Conservation (phyloP, 352 stramenopile genomes). For the Phytopythium mirpurense region DNA sequence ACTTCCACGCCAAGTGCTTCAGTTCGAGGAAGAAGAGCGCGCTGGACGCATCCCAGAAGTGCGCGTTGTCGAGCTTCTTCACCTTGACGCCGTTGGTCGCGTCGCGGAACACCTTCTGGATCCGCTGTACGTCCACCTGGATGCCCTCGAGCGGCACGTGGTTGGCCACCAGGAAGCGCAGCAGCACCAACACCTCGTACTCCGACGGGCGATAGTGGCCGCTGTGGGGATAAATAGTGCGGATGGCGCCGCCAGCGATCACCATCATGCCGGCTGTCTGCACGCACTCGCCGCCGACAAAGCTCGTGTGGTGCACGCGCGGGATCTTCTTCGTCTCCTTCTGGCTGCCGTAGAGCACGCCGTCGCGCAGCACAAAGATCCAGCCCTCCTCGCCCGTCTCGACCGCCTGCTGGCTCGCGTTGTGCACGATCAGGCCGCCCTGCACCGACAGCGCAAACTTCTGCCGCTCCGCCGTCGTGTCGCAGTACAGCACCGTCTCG, state of each 20-base stretch:
- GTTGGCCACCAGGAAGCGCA: slow-evolving; percentile 90
- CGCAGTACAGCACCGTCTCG: slow-evolving; percentile 95
- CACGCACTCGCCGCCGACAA: slow-evolving; percentile 95
- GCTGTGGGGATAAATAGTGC: slow-evolving; percentile 95
- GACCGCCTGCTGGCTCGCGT: slow-evolving; percentile 68
- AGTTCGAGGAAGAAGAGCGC: slow-evolving; percentile 71
- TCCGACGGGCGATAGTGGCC: slow-evolving; percentile 96
- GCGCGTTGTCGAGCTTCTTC: slow-evolving; percentile 79
- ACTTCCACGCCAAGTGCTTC: slow-evolving; percentile 77
- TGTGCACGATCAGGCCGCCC: slow-evolving; percentile 59
- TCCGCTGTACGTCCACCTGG: slow-evolving; percentile 94
- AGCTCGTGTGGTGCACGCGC: slow-evolving; percentile 97
- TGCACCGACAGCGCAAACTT: slow-evolving; percentile 86
- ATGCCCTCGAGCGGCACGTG: slow-evolving; percentile 89
- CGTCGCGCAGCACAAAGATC: slow-evolving; percentile 97
- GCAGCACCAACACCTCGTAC: slow-evolving; percentile 91
- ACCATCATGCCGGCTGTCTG: slow-evolving; percentile 97
- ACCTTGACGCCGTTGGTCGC: slow-evolving; percentile 65
- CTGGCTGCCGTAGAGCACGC: slow-evolving; percentile 90
- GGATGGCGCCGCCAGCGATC: slow-evolving; percentile 87
- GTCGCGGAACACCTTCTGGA: slow-evolving; percentile 93
- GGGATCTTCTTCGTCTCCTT: slow-evolving; percentile 93
- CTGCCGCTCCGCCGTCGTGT: slow-evolving; percentile 82
- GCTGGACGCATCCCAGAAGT: slow-evolving; percentile 77
- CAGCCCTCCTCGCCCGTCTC: slow-evolving; percentile 91